A percentile compares a stretch with the other conserved stretches of the same genome.
Evolutionary conservation across 345 rosid genomes (phyloP).

Genomic region (Gossypium raimondii): DNA sequence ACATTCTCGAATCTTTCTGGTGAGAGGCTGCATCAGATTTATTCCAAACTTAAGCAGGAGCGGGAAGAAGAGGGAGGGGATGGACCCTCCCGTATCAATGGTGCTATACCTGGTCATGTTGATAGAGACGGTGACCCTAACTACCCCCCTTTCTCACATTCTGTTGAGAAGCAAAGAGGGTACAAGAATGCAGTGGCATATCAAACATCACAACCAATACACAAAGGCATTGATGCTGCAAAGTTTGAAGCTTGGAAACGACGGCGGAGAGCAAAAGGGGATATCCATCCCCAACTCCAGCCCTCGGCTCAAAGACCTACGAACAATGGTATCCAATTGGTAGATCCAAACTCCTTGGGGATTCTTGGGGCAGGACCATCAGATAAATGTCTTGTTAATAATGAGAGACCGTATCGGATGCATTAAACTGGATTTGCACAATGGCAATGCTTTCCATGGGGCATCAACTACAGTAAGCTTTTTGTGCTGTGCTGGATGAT

Average conservation of each 20-base stretch:
- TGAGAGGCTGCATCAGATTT: conserved; percentile 80
- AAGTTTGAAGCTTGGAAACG: conserved; percentile 92
- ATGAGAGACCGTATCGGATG: conserved; percentile 50
- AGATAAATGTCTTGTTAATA: conserved; percentile 37
- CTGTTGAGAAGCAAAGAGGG: conserved; percentile 53
- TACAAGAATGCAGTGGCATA: conserved; percentile 34
- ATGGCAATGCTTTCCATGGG: conserved; percentile 48
- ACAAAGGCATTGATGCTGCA: conserved; percentile 59
- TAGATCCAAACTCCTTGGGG: conserved; percentile 74
- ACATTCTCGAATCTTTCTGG: conserved; percentile 91
- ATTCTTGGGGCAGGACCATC: conserved; percentile 94
- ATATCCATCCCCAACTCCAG: conserved; percentile 37
- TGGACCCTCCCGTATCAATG: conserved; percentile 66
- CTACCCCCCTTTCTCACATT: conserved; percentile 37
- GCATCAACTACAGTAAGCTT: conserved; percentile 34
- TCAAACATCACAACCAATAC: conserved; percentile 50
- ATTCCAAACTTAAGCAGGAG: conserved; percentile 83
- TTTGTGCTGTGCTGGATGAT: conserved; percentile 9
- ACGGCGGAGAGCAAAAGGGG: conserved; percentile 65
- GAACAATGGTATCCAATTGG: conserved; percentile 30
- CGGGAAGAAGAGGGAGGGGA: conserved; percentile 65
- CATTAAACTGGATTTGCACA: conserved; percentile 61
- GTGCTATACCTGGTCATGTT: conserved; percentile 34
- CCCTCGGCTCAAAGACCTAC: conserved; percentile 39
- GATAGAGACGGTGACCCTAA: conserved; percentile 39